A percentile compares a stretch with the other conserved stretches of the same genome.
Conservation (phyloP, 768 basidiomycete species). For the Scleroderma bovista region DNA sequence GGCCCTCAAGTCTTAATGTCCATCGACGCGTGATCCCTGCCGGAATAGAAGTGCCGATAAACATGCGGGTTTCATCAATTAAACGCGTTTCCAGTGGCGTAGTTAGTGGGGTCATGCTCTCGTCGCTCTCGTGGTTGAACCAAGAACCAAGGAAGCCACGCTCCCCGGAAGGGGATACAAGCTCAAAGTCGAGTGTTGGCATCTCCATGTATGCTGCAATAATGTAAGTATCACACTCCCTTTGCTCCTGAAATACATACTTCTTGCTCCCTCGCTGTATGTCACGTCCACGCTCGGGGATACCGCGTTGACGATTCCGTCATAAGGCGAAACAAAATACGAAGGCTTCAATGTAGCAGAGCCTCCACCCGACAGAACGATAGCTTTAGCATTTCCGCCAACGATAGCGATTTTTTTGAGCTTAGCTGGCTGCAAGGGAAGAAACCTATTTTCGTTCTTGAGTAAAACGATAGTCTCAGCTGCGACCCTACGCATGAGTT, state of each 20-base stretch:
- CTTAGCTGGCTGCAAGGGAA: constrained; percentile 31
- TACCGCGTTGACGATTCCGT: constrained; percentile 64
- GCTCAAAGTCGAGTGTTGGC: constrained; percentile 64
- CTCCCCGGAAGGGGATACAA: constrained; percentile 52
- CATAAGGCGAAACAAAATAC: constrained; percentile 72
- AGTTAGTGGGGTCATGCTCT: constrained; percentile 44
- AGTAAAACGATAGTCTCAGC: constrained; percentile 68
- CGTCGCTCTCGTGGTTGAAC: constrained; percentile 52
- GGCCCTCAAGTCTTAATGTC: constrained; percentile 57
- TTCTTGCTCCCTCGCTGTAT: constrained; percentile 64
- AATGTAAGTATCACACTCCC: neutral
- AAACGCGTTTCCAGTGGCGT: constrained; percentile 38
- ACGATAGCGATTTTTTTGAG: constrained; percentile 72
- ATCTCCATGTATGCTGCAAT: constrained; percentile 54
- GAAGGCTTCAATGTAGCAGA: constrained; percentile 66
- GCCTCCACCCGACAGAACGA: constrained; percentile 72
- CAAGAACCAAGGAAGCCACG: constrained; percentile 64
- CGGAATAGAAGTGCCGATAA: constrained; percentile 53
- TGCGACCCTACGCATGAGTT: constrained; percentile 62
- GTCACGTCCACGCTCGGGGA: constrained; percentile 45
- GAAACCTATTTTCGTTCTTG: constrained; percentile 54
- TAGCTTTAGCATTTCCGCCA: constrained; percentile 58
- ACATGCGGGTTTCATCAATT: constrained; percentile 61
- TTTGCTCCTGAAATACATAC: constrained; percentile 30
- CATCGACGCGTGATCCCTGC: constrained; percentile 54